Percentiles rank a stretch among this genome's conserved stretches.
Evolutionary conservation across 2,329 filamentous ascomycete species (phyloP).

Genomic region (Parascedosporium putredinis): DNA sequence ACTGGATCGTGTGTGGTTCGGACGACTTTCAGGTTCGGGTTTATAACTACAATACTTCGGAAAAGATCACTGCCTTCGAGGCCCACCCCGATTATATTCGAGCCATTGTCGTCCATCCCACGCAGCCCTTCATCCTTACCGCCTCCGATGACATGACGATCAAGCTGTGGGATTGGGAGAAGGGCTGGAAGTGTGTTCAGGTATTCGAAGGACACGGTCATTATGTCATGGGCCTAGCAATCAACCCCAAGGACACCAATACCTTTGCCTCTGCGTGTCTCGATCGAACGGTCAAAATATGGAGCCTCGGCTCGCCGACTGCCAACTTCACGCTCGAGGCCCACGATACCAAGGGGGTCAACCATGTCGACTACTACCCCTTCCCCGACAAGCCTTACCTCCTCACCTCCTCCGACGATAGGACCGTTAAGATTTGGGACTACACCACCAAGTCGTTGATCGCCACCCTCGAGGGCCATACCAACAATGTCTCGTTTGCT

Average conservation of each 20-base stretch:
- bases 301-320: constrained; percentile 87
- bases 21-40: constrained; percentile 82
- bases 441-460: constrained; percentile 98
- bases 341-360: constrained; percentile 94
- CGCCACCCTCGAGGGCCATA: constrained; percentile 91
- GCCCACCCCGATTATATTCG: constrained; percentile 98
- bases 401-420: constrained; percentile 91
- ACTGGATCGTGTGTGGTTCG: constrained; percentile 96
- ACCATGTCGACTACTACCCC: constrained; percentile 86
- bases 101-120: constrained; percentile 89
- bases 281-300: constrained; percentile 88
- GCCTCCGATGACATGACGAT: constrained; percentile 98
- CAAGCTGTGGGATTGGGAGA: constrained; percentile 98
- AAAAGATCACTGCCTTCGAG: constrained; percentile 96
- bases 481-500: constrained; percentile 95
- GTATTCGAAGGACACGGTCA: constrained; percentile 94
- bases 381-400: constrained; percentile 74
- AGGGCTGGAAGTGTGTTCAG: constrained; percentile 94
- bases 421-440: constrained; percentile 97
- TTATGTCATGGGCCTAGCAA: constrained; percentile 92
- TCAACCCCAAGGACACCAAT: constrained; percentile 96
- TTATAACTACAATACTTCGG: constrained; percentile 99
- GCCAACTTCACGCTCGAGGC: constrained; percentile 96
- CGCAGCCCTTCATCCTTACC: constrained; percentile 89
- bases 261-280: constrained; percentile 88